phyloP scores from a whole-genome alignment of 176 grass and related monocot genomes.

The Aegilops longissima region DNA sequence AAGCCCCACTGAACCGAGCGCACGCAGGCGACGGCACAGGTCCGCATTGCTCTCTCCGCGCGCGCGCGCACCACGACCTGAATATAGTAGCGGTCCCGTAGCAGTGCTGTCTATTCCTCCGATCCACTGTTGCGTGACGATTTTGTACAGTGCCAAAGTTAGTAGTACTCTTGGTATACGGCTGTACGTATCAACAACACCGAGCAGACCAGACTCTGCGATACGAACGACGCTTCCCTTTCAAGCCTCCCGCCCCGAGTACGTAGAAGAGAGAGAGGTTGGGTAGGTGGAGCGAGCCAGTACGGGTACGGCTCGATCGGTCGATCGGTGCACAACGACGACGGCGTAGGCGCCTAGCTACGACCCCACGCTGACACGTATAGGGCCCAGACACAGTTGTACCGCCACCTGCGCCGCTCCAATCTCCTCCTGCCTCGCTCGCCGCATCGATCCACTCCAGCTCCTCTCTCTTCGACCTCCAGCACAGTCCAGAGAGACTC shows the following conservation, averaged over 20 bases:
- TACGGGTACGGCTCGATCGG: not conserved
- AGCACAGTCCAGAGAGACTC: not conserved
- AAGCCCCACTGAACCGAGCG: not conserved
- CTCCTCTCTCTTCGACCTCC: not conserved
- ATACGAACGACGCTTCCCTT: not conserved
- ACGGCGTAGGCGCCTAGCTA: not conserved
- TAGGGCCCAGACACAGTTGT: slow-evolving; percentile 24
- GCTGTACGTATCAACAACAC: not conserved
- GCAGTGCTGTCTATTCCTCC: not conserved
- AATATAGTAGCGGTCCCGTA: not conserved
- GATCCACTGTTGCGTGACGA: not conserved
- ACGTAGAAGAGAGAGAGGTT: too few relatives aligned
- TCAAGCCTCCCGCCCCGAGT: too few relatives aligned
- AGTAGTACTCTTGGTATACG: too few relatives aligned
- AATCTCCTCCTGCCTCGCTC: not conserved
- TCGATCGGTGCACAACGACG: not conserved
- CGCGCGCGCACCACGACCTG: too few relatives aligned
- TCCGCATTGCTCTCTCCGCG: not conserved
- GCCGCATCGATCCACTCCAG: not conserved
- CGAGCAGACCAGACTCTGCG: not conserved
- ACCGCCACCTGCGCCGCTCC: not conserved
- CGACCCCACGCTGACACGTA: slow-evolving; percentile 31
- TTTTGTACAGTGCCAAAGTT: not conserved
- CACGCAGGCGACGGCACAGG: not conserved
- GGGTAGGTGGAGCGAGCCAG: not conserved